Percentiles rank a stretch among this genome's conserved stretches.
These are phyloP conservation scores for Globisporangium barbulae DNA, from an alignment of 352 stramenopile genomes.

Conservation along the genomic window DNA sequence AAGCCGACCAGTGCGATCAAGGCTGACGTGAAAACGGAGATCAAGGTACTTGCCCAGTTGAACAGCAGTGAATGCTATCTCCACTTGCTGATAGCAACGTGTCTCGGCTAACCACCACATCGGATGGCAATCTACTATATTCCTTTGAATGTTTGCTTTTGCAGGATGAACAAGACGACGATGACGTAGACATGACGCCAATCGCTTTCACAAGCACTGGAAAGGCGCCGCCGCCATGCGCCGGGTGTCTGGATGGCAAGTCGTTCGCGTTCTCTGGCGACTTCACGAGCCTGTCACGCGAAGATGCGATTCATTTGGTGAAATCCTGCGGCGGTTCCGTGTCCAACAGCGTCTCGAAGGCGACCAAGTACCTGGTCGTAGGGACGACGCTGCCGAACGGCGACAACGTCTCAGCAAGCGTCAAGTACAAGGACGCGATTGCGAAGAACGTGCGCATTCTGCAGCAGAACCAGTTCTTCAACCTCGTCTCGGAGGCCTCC, in stretches of 20 bases:
- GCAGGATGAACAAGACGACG: slow-evolving; percentile 6
- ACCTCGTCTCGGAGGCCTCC: slow-evolving; percentile 71
- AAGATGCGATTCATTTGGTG: slow-evolving; percentile 71
- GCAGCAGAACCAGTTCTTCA: slow-evolving; percentile 87
- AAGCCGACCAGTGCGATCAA: slow-evolving; percentile 4
- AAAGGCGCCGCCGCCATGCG: slow-evolving; percentile 49
- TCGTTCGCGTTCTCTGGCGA: slow-evolving; percentile 79
- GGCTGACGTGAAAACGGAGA: slow-evolving; percentile 13
- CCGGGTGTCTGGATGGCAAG: slow-evolving; percentile 71
- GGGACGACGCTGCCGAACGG: slow-evolving; percentile 66
- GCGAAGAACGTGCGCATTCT: slow-evolving; percentile 82
- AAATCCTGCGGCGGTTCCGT: slow-evolving; percentile 76
- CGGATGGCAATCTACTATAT: neutral
- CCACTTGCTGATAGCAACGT: neutral
- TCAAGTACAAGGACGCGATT: slow-evolving; percentile 91
- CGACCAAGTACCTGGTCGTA: slow-evolving; percentile 77
- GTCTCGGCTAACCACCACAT: neutral
- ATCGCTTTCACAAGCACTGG: slow-evolving; percentile 24
- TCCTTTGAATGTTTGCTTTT: neutral
- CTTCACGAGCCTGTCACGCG: slow-evolving; percentile 48
- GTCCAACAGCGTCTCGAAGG: slow-evolving; percentile 53
- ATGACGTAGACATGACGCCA: slow-evolving; percentile 21
- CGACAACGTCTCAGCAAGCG: slow-evolving; percentile 41
- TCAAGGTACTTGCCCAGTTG: slow-evolving; percentile 6
- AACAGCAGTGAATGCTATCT: neutral